A percentile compares a stretch with the other conserved stretches of the same genome.
phyloP scores from a whole-genome alignment of 1,284 basidiomycete genomes.

The Mycena citricolor region DNA sequence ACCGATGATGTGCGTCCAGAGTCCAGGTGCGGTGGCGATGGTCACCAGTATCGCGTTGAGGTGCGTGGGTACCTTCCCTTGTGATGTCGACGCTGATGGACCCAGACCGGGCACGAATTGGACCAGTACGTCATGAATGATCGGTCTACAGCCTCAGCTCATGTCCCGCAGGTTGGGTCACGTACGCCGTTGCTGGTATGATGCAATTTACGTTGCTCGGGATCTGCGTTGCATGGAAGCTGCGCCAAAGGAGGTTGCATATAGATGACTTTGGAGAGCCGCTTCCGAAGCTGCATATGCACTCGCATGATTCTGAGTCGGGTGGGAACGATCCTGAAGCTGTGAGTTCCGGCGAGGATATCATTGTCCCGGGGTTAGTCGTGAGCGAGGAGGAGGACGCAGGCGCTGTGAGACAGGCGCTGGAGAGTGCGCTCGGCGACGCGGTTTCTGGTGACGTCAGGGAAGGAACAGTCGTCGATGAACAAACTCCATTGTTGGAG shows the following conservation, averaged over 20 bases:
- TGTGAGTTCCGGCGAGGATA: conserved; percentile 6
- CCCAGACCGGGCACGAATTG: conserved; percentile 79
- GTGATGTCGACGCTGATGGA: too few species aligned
- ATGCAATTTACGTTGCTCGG: conserved; percentile 83
- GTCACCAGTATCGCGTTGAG: conserved; percentile 81
- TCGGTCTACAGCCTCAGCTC: neutral
- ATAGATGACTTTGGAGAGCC: conserved; percentile 92
- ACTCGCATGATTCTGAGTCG: neutral
- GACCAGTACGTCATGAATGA: conserved; percentile 59
- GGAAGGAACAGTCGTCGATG: conserved; percentile 9
- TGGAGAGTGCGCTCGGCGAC: conserved; percentile 28
- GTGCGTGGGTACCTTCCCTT: conserved; percentile 34
- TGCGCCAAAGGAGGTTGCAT: conserved; percentile 71
- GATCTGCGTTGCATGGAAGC: conserved; percentile 82
- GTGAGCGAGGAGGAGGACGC: conserved; percentile 26
- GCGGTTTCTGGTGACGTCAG: conserved; percentile 28
- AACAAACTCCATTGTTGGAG: neutral
- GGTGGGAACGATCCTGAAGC: conserved; percentile 4
- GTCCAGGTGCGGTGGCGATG: conserved; percentile 89
- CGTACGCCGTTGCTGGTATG: conserved; percentile 82
- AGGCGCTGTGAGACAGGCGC: conserved; percentile 23
- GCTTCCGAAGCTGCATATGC: conserved; percentile 1
- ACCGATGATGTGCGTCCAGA: conserved; percentile 94
- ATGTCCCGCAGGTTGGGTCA: conserved; percentile 66
- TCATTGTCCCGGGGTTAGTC: conserved; percentile 27